These are phyloP conservation scores for Pterocarpus santalinus DNA, from an alignment of 306 rosid species.

Conservation along the genomic window DNA sequence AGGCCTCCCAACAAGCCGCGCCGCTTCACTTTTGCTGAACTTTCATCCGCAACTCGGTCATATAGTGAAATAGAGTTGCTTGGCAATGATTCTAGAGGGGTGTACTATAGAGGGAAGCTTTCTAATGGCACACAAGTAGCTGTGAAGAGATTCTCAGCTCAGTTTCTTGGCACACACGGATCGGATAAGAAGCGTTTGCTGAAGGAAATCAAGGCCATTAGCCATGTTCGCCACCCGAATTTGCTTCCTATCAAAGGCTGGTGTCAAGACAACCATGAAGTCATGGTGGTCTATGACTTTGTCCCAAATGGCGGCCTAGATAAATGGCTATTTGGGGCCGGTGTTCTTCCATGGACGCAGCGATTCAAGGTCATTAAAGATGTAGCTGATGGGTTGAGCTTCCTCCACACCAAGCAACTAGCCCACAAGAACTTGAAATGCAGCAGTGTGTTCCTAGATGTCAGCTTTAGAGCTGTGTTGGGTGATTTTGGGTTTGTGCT, in stretches of 20 bases:
- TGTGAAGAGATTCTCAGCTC: slow-evolving; percentile 68
- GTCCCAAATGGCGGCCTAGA: slow-evolving; percentile 76
- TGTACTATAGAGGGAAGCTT: slow-evolving; percentile 72
- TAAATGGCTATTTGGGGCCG: slow-evolving; percentile 80
- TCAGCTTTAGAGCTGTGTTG: slow-evolving; percentile 69
- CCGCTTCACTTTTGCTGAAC: slow-evolving; percentile 58
- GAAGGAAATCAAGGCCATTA: slow-evolving; percentile 66
- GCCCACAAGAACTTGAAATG: slow-evolving; percentile 85
- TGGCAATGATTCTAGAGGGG: slow-evolving; percentile 69
- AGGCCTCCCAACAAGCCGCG: slow-evolving; percentile 80
- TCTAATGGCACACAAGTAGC: slow-evolving; percentile 67
- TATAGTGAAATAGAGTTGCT: slow-evolving; percentile 66
- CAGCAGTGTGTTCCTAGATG: slow-evolving; percentile 78
- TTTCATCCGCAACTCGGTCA: slow-evolving; percentile 62
- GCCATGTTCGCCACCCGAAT: slow-evolving; percentile 74
- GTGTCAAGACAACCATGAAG: slow-evolving; percentile 69
- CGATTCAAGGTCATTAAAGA: slow-evolving; percentile 71
- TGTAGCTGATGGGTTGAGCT: slow-evolving; percentile 66
- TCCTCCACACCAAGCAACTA: slow-evolving; percentile 62
- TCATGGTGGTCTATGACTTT: slow-evolving; percentile 72
- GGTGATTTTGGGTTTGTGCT: slow-evolving; percentile 81
- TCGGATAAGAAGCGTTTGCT: slow-evolving; percentile 65
- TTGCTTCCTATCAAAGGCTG: slow-evolving; percentile 74
- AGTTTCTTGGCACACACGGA: slow-evolving; percentile 64
- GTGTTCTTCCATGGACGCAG: slow-evolving; percentile 84